Evolutionary conservation across 2,329 filamentous ascomycete species (phyloP).

Genomic region (Colletotrichum camelliae): DNA sequence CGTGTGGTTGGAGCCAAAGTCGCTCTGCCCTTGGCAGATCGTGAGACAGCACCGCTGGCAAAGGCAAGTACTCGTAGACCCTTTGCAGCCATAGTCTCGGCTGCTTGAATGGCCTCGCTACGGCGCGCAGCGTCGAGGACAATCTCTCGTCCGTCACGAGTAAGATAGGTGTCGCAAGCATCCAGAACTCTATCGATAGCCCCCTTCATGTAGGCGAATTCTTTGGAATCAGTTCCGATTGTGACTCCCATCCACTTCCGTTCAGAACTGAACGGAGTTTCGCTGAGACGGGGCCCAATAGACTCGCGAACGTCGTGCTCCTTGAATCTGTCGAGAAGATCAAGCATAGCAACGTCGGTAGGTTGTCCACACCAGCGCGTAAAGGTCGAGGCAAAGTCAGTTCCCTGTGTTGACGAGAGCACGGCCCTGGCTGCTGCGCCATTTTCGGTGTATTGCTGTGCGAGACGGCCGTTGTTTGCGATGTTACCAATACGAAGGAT

Average conservation of each 20-base stretch:
- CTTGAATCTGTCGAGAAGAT: conserved; percentile 87
- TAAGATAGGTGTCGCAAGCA: conserved; percentile 90
- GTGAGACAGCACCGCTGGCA: conserved; percentile 77
- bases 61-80: conserved; percentile 92
- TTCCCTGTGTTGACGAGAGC: conserved; percentile 80
- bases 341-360: conserved; percentile 96
- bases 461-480: conserved; percentile 89
- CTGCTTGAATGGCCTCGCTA: conserved; percentile 77
- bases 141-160: conserved; percentile 84
- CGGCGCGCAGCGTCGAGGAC: conserved; percentile 79
- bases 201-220: conserved; percentile 94
- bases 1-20: conserved; percentile 40
- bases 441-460: conserved; percentile 73
- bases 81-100: conserved; percentile 85
- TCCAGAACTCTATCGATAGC: conserved; percentile 86
- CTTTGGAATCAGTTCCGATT: conserved; percentile 70
- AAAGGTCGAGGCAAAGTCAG: conserved; percentile 66
- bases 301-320: conserved; percentile 91
- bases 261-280: conserved; percentile 96
- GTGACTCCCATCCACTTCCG: conserved; percentile 99
- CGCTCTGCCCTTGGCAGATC: conserved; percentile 47
- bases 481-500: conserved; percentile 94
- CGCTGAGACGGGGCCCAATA: conserved; percentile 79
- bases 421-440: conserved; percentile 78
- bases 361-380: conserved; percentile 97